Conservation (phyloP, 106 monocot species). For the Dendrobium nobile region DNA sequence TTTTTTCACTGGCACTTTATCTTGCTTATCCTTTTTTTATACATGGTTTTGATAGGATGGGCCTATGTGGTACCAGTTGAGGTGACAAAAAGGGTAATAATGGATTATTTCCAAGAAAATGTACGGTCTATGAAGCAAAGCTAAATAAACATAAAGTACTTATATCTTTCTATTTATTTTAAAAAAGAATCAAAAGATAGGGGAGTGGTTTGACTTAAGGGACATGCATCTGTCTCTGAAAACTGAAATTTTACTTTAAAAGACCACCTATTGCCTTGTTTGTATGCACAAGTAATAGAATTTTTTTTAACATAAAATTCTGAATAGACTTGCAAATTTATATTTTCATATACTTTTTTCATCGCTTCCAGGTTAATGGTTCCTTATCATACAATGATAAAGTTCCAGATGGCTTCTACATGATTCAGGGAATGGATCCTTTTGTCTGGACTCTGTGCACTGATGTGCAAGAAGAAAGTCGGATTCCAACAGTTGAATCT, state of each 20-base stretch:
- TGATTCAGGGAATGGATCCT: slow-evolving; percentile 93
- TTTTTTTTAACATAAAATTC: background rate
- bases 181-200: background rate
- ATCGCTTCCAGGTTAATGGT: slow-evolving; percentile 62
- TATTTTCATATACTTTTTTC: background rate
- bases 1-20: no score
- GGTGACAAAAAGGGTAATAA: background rate
- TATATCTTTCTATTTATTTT: background rate
- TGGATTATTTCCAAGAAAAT: background rate
- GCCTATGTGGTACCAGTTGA: no score
- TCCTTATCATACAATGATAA: slow-evolving; percentile 75
- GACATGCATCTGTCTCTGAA: background rate
- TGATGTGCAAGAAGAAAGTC: slow-evolving; percentile 66
- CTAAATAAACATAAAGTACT: background rate
- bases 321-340: background rate
- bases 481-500: slow-evolving; percentile 75
- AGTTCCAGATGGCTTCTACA: slow-evolving; percentile 92
- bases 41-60: no score
- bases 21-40: no score
- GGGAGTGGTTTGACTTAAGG: background rate
- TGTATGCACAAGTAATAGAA: background rate
- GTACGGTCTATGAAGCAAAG: background rate
- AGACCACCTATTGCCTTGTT: background rate
- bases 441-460: slow-evolving; percentile 89
- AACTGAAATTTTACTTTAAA: background rate